phyloP scores from a whole-genome alignment of 2,329 filamentous ascomycete species.

The Apiospora koreana region DNA sequence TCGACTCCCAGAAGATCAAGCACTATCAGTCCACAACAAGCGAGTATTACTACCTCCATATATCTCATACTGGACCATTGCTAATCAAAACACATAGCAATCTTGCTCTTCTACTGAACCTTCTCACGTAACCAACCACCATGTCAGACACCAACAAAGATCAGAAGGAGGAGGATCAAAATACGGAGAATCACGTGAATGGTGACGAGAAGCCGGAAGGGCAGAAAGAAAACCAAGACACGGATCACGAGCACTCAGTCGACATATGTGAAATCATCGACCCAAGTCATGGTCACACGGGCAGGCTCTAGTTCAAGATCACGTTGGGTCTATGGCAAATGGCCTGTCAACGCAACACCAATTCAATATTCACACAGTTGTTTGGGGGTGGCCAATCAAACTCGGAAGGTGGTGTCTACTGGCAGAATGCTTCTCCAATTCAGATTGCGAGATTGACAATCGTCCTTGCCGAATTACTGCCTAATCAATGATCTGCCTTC shows the following conservation, averaged over 20 bases:
- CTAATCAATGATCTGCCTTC: too few relatives aligned
- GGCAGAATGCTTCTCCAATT: background rate
- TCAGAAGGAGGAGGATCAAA: background rate
- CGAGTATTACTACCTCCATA: background rate
- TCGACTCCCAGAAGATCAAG: background rate
- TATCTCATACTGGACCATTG: background rate
- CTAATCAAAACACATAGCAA: background rate
- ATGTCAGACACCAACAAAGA: background rate
- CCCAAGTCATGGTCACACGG: background rate
- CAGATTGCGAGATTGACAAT: background rate
- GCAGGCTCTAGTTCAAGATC: background rate
- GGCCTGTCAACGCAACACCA: background rate
- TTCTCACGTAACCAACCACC: background rate
- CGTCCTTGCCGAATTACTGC: background rate
- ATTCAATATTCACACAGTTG: background rate
- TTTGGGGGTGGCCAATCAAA: background rate
- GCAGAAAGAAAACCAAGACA: background rate
- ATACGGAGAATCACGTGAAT: background rate
- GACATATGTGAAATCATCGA: background rate
- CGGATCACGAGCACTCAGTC: background rate
- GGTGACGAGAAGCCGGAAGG: background rate
- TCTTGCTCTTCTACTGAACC: background rate
- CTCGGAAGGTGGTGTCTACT: background rate
- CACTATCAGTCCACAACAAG: background rate
- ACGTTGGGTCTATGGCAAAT: background rate